Percentiles rank a stretch among this genome's conserved stretches.
These are phyloP conservation scores for Alternaria gaisen DNA, from an alignment of 2,329 filamentous ascomycete species.

Conservation along the genomic window DNA sequence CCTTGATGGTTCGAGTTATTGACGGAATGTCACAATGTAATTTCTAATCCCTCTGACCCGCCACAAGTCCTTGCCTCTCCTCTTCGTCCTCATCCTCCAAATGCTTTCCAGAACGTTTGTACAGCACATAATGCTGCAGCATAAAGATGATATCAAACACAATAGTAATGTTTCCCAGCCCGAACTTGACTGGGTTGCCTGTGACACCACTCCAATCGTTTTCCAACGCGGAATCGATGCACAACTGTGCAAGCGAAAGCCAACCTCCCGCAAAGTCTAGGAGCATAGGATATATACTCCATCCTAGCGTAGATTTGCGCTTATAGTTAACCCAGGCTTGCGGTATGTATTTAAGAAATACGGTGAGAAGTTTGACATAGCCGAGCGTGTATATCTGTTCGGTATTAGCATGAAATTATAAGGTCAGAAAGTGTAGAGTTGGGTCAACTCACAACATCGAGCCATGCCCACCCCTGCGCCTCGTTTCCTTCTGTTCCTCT, in stretches of 20 bases:
- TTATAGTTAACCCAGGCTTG: constrained; percentile 75
- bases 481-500: constrained; percentile 57
- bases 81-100: constrained; percentile 41
- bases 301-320: constrained; percentile 85
- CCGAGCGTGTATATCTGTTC: constrained; percentile 71
- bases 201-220: constrained; percentile 89
- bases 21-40: background rate
- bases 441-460: constrained; percentile 64
- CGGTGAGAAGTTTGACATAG: constrained; percentile 89
- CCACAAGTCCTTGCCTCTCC: constrained; percentile 36
- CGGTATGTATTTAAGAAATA: constrained; percentile 91
- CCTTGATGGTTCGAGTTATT: background rate
- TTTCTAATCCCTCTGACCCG: constrained; percentile 10
- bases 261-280: constrained; percentile 84
- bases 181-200: constrained; percentile 91
- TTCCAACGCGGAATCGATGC: constrained; percentile 85
- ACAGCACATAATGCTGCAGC: constrained; percentile 85
- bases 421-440: constrained; percentile 61
- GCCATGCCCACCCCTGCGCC: constrained; percentile 66
- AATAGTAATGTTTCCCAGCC: constrained; percentile 84
- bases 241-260: constrained; percentile 80
- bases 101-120: constrained; percentile 54
- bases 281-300: constrained; percentile 85
- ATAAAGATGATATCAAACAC: constrained; percentile 89
- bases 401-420: background rate